A percentile compares a stretch with the other conserved stretches of the same genome.
Conservation (phyloP, 257 asterid genomes). For the Solanum virginianum region DNA sequence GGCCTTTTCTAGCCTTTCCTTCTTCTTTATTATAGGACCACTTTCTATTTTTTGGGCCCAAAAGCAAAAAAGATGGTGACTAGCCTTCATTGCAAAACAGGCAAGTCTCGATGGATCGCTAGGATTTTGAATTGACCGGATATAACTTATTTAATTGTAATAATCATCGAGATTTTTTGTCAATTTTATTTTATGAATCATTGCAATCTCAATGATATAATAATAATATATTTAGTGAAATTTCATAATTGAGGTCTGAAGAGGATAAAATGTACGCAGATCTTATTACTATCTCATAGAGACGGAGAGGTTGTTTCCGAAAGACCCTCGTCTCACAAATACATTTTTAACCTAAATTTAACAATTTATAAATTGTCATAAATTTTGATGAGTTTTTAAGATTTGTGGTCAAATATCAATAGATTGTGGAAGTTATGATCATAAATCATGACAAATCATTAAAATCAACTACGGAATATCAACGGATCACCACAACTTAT, state of each 20-base stretch:
- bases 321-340: no score
- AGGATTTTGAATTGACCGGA: not conserved
- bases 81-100: not conserved
- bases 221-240: no score
- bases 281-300: no score
- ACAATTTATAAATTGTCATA: no score
- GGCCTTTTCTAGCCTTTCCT: not conserved
- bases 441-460: not conserved
- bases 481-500: not conserved
- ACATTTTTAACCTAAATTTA: no score
- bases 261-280: no score
- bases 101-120: not conserved
- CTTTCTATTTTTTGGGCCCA: not conserved
- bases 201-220: no score
- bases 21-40: conserved; percentile 1
- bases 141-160: not conserved
- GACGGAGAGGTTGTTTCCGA: no score
- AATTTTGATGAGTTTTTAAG: not conserved
- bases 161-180: not conserved
- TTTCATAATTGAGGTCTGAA: no score
- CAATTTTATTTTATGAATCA: no score
- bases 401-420: not conserved
- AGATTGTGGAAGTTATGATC: not conserved
- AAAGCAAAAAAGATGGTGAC: not conserved
- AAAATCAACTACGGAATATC: not conserved